Base-by-base conservation (phyloP, 78 protist genomes). In the Chrysochromulina parva region DNA sequence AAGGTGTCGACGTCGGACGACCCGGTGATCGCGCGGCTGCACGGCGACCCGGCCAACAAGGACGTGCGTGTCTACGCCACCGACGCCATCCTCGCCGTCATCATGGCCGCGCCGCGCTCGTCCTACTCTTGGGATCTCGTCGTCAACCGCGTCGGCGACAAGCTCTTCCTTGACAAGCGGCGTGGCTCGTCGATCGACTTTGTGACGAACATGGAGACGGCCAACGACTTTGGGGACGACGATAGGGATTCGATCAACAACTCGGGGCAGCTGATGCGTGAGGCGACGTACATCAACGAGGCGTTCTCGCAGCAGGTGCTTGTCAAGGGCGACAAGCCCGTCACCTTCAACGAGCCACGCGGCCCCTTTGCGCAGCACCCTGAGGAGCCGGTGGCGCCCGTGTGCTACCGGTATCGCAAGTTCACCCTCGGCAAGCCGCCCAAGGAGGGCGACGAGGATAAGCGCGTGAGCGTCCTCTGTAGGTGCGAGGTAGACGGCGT, bases 91-190 rank as follows among this genome's bases (percentile, higher is more conserved):
- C 65, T 96, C 38, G 86, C 98, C 3, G 78, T 90, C 24, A 26
- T 96, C 67, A 96, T 96, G 98, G 71, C 92, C 28, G 87, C 93
- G 54, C 76, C 95, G 50, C 95, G 95, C 53, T 85, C 89, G 4
- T 65, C 93, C 38, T 90, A 89, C 94, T 90, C 97, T 26, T 97
- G 96, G 96, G 98, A 97, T 80, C 60, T 97, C 53, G 94, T 95
- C 9, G 96, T 94, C 57, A 26, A 24, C 38, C 84, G 91, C 58
- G 82, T 65, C 38, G 97, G 94, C 73, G 95, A 86, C 53, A 86
- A 93, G 89, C 48, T 95, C 28, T 96, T 92, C 94, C 81, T 97
- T 59, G 96, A 97, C 93, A 94, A 93, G 73, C 92, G 98, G 59
- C 94, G 91, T 28, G 92, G 81, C 50, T 88, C 94, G 66, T 3